Evolutionary conservation across 139 green algal genomes (phyloP).

Genomic region (Chlamydomonas urium): DNA sequence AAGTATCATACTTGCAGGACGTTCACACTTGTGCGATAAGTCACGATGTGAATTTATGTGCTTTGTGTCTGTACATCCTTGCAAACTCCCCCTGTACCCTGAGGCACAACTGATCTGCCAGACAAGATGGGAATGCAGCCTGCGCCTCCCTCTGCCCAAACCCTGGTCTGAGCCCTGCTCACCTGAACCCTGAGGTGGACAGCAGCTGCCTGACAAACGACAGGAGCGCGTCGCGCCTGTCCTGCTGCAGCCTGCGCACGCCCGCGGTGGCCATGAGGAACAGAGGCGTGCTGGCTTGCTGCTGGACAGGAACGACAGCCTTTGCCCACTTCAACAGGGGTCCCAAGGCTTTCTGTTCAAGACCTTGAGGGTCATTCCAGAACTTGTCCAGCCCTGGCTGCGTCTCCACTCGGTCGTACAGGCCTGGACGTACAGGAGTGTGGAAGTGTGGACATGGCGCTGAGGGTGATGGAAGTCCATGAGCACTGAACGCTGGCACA

Average conservation of each 20-base stretch:
- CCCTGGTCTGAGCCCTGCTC: too few relatives aligned
- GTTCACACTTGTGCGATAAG: too few relatives aligned
- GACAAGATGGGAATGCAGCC: too few relatives aligned
- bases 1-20: too few relatives aligned
- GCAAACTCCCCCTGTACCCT: too few relatives aligned
- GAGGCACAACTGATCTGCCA: too few relatives aligned
- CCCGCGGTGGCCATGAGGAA: constrained; percentile 76
- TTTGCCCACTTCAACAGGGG: constrained; percentile 79
- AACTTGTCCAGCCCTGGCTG: constrained; percentile 76
- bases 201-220: constrained; percentile 30
- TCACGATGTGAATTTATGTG: too few relatives aligned
- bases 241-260: constrained; percentile 54
- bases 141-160: too few relatives aligned
- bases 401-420: constrained; percentile 85
- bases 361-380: constrained; percentile 14
- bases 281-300: constrained; percentile 46
- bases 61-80: too few relatives aligned
- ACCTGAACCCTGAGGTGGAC: constrained; percentile 13
- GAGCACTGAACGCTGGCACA: background rate
- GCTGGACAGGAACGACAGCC: constrained; percentile 57
- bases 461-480: background rate
- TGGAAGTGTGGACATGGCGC: background rate
- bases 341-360: constrained; percentile 41
- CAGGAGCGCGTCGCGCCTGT: constrained; percentile 37
- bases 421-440: background rate